A percentile compares a stretch with the other conserved stretches of the same genome.
phyloP scores from a whole-genome alignment of 2,329 filamentous ascomycete genomes.

The Fusarium sulawesiense region DNA sequence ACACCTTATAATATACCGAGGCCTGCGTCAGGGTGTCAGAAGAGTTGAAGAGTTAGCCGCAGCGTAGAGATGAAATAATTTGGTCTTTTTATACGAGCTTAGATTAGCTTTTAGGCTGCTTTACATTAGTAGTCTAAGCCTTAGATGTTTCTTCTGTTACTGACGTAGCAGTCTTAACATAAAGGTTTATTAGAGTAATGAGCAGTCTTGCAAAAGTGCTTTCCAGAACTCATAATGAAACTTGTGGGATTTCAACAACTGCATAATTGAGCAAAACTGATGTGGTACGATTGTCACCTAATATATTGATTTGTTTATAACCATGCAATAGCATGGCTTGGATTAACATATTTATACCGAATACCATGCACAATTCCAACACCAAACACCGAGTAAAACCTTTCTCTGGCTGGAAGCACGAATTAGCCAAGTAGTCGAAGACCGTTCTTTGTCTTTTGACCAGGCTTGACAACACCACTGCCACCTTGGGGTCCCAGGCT shows the following conservation, averaged over 20 bases:
- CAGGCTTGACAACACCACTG: constrained; percentile 69
- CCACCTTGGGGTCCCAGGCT: constrained; percentile 61
- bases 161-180: no score
- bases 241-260: background rate
- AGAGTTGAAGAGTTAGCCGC: no score
- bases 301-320: background rate
- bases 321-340: background rate
- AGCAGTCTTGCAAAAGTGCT: background rate
- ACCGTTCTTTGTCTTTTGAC: constrained; percentile 75
- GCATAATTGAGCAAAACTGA: background rate
- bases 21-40: background rate
- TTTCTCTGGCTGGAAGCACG: background rate
- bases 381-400: constrained; percentile 31
- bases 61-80: no score
- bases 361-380: constrained; percentile 30
- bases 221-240: background rate
- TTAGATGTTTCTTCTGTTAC: no score
- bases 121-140: no score
- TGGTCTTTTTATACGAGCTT: accelerated
- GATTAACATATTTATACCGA: constrained; percentile 2
- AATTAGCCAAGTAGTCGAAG: constrained; percentile 68
- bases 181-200: background rate
- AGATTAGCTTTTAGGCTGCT: no score
- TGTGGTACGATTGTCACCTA: background rate
- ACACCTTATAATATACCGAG: background rate